A percentile compares a stretch with the other conserved stretches of the same genome.
Evolutionary conservation across 345 rosid species (phyloP).

Genomic region (Noccaea bulbosa): DNA sequence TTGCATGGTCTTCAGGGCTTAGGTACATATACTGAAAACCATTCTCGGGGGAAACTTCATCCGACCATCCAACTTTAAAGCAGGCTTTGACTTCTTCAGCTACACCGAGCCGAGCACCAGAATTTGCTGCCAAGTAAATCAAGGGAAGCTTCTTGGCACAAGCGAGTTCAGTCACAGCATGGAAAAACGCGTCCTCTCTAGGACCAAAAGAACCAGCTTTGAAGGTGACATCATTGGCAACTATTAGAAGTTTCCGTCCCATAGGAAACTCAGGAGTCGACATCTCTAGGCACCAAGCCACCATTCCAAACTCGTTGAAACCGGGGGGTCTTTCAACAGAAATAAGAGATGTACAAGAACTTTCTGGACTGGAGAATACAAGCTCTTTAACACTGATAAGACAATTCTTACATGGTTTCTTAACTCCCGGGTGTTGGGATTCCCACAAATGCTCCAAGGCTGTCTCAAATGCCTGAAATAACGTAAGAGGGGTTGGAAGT

Average conservation of each 20-base stretch:
- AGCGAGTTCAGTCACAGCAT: slow-evolving; percentile 88
- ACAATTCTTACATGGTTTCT: slow-evolving; percentile 54
- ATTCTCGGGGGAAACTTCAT: slow-evolving; percentile 77
- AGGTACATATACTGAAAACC: slow-evolving; percentile 87
- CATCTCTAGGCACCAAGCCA: slow-evolving; percentile 92
- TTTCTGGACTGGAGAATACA: slow-evolving; percentile 63
- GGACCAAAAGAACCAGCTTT: slow-evolving; percentile 98
- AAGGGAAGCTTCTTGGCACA: slow-evolving; percentile 81
- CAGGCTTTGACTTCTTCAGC: slow-evolving; percentile 90
- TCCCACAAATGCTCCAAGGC: slow-evolving; percentile 78
- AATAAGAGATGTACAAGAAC: slow-evolving; percentile 66
- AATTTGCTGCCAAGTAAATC: slow-evolving; percentile 93
- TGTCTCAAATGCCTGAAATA: slow-evolving; percentile 75
- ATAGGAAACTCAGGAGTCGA: slow-evolving; percentile 87
- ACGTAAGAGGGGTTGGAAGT: slow-evolving; percentile 5
- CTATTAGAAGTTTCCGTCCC: slow-evolving; percentile 76
- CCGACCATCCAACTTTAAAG: slow-evolving; percentile 92
- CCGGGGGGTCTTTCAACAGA: slow-evolving; percentile 64
- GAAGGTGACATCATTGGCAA: slow-evolving; percentile 90
- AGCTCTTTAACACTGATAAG: slow-evolving; percentile 72
- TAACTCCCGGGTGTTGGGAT: slow-evolving; percentile 54
- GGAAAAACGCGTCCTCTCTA: slow-evolving; percentile 93
- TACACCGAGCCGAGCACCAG: slow-evolving; percentile 95
- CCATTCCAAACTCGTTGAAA: slow-evolving; percentile 90
- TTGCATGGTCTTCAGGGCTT: slow-evolving; percentile 67